phyloP scores from a whole-genome alignment of 495 filamentous ascomycete species.

The Ascodesmis nigricans region DNA sequence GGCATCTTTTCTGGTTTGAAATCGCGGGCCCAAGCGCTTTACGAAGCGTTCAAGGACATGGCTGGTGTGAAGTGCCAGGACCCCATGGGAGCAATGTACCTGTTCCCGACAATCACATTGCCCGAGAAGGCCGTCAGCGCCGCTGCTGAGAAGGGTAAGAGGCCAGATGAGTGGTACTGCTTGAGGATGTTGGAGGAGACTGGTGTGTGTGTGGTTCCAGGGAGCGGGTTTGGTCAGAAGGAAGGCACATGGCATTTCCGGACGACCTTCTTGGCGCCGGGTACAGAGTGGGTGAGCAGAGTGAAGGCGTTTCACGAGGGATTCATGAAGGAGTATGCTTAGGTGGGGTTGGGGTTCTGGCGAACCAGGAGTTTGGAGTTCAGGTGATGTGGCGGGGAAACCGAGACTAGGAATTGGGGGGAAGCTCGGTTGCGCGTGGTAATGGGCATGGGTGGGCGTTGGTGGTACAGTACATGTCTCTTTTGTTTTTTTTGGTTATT shows the following conservation, averaged over 20 bases:
- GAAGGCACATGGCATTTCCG: constrained; percentile 81
- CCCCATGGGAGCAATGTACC: constrained; percentile 90
- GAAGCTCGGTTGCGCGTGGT: too few relatives aligned
- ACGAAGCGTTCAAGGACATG: constrained; percentile 78
- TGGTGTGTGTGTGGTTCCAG: constrained; percentile 85
- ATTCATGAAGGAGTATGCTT: constrained; percentile 62
- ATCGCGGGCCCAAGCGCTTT: constrained; percentile 60
- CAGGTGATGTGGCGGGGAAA: too few relatives aligned
- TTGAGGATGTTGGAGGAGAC: constrained; percentile 76
- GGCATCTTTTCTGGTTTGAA: constrained; percentile 42
- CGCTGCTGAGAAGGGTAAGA: constrained; percentile 48
- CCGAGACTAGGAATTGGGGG: too few relatives aligned
- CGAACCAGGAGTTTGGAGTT: too few relatives aligned
- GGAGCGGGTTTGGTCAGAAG: constrained; percentile 82
- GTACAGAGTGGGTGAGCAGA: constrained; percentile 78
- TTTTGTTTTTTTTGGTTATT: too few relatives aligned
- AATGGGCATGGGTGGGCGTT: too few relatives aligned
- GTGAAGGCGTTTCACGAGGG: constrained; percentile 76
- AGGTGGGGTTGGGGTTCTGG: too few relatives aligned
- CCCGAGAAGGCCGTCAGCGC: constrained; percentile 50
- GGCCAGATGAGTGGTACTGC: constrained; percentile 84
- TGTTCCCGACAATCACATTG: constrained; percentile 81
- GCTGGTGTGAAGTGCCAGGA: constrained; percentile 77
- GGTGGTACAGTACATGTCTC: too few relatives aligned
- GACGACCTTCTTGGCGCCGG: constrained; percentile 89